These are phyloP conservation scores for Diplodia mutila DNA, from an alignment of 2,329 filamentous ascomycete species.

Conservation along the genomic window DNA sequence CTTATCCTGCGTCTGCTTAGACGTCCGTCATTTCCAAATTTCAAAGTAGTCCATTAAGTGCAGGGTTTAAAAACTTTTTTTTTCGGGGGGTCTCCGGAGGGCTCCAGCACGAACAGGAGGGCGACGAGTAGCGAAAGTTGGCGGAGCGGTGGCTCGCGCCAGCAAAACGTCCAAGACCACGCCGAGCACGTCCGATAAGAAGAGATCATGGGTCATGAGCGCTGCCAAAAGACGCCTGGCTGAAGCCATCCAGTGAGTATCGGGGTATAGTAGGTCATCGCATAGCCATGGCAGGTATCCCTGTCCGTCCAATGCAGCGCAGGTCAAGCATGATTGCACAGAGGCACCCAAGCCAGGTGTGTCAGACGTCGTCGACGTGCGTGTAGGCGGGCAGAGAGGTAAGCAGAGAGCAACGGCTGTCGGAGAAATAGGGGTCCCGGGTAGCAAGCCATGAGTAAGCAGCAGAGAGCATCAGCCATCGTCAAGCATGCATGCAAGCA, in stretches of 20 bases:
- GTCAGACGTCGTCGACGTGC: constrained; percentile 9
- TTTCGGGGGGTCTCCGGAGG: background rate
- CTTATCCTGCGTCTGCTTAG: constrained; percentile 4
- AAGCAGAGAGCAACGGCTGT: constrained; percentile 26
- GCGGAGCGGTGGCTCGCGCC: constrained; percentile 6
- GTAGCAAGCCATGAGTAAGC: constrained; percentile 26
- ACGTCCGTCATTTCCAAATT: constrained; percentile 19
- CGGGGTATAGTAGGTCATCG: constrained; percentile 25
- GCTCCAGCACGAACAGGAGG: constrained; percentile 14
- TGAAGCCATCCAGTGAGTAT: constrained; percentile 23
- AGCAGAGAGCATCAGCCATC: constrained; percentile 34
- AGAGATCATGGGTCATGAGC: constrained; percentile 22
- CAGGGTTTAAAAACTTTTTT: constrained; percentile 18
- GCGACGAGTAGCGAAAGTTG: background rate
- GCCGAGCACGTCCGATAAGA: constrained; percentile 12
- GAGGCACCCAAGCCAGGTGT: constrained; percentile 9
- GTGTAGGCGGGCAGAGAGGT: constrained; percentile 4
- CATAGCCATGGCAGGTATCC: constrained; percentile 26
- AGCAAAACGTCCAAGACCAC: background rate
- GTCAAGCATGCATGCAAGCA: constrained; percentile 41
- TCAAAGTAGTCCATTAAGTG: constrained; percentile 12
- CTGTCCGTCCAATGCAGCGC: constrained; percentile 20
- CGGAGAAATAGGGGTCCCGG: constrained; percentile 14
- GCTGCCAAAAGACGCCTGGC: constrained; percentile 18
- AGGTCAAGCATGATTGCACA: constrained; percentile 26